Percentiles rank a stretch among this genome's conserved stretches.
phyloP scores from a whole-genome alignment of 1,284 basidiomycete genomes.

The Tilletia indica region DNA sequence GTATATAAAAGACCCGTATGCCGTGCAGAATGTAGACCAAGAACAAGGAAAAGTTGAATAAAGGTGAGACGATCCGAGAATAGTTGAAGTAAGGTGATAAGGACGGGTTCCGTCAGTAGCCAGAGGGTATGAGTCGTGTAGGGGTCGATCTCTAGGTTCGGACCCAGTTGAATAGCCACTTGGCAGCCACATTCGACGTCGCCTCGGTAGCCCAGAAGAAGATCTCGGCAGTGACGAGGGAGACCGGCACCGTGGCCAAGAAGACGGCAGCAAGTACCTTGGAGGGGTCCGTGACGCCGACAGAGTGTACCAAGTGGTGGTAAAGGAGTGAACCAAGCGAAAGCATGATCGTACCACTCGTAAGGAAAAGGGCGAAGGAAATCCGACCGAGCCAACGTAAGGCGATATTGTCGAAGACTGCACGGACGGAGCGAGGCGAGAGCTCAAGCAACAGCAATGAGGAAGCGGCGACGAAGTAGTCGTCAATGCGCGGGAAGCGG shows the following conservation, averaged over 20 bases:
- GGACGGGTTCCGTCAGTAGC: too few relatives aligned
- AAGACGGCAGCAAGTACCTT: slow-evolving; percentile 16
- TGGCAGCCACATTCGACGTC: neutral
- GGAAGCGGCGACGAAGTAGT: slow-evolving; percentile 17
- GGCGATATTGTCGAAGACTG: slow-evolving; percentile 6
- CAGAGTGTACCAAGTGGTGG: slow-evolving; percentile 6
- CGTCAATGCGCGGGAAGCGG: slow-evolving; percentile 15
- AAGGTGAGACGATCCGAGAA: too few relatives aligned
- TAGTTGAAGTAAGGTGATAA: too few relatives aligned
- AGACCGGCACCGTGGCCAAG: slow-evolving; percentile 10
- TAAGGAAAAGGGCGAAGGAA: slow-evolving; percentile 11
- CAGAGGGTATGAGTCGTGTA: neutral
- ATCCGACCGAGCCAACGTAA: slow-evolving; percentile 8
- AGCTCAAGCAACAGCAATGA: slow-evolving; percentile 18
- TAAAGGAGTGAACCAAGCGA: slow-evolving; percentile 18
- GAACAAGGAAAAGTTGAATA: too few relatives aligned
- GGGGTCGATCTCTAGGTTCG: neutral
- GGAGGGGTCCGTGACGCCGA: neutral
- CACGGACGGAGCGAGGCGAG: neutral
- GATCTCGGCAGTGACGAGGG: slow-evolving; percentile 16
- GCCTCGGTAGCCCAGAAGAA: slow-evolving; percentile 5
- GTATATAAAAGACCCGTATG: too few relatives aligned
- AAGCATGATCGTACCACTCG: slow-evolving; percentile 13
- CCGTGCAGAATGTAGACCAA: too few relatives aligned
- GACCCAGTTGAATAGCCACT: slow-evolving; percentile 17